Conservation (phyloP, 768 basidiomycete species). For the Mycena galericulata region DNA sequence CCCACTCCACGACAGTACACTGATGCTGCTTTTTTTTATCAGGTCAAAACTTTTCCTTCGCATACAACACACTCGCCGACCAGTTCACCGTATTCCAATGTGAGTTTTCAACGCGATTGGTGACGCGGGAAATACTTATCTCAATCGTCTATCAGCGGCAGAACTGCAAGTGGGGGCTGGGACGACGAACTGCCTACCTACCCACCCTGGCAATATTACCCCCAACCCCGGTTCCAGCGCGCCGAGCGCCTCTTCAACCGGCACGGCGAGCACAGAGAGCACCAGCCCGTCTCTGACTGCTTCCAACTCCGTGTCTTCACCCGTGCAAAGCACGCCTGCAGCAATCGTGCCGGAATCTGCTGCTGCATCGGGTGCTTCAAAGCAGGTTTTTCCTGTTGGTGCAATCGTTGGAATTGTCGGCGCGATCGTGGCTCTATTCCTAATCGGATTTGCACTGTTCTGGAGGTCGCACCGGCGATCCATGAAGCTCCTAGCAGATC, state of each 20-base stretch:
- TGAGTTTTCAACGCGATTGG: not conserved
- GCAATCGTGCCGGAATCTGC: not conserved
- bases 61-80: conserved; percentile 8
- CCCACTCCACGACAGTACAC: too few relatives aligned
- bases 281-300: not conserved
- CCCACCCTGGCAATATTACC: not conserved
- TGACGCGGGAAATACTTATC: not conserved
- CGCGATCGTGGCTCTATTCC: not conserved
- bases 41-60: conserved; percentile 18
- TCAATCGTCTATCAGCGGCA: not conserved
- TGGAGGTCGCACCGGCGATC: not conserved
- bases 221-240: not conserved
- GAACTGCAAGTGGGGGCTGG: conserved; percentile 7
- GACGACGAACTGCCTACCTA: not conserved
- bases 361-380: not conserved
- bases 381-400: not conserved
- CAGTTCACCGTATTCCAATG: conserved; percentile 13
- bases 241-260: not conserved
- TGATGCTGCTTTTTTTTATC: not conserved
- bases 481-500: not conserved
- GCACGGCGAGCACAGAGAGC: not conserved
- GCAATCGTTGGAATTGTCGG: not conserved
- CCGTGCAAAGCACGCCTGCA: not conserved
- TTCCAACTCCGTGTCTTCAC: not conserved
- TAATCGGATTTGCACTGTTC: not conserved